Base-by-base conservation (phyloP, 805 yeast species). In the Teunomyces pallodes region DNA sequence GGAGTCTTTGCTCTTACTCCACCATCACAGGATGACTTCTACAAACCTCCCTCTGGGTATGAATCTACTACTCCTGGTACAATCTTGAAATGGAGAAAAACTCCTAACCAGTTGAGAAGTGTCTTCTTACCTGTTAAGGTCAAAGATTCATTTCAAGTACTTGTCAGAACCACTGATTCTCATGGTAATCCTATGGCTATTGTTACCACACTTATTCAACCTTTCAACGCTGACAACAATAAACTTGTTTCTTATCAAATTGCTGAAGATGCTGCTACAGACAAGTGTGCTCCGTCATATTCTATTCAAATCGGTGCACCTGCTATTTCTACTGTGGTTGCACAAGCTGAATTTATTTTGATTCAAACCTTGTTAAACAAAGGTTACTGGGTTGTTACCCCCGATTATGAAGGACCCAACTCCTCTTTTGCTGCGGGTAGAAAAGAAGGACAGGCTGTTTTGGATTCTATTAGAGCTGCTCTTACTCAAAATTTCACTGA, bases 391-490 rank as follows among this genome's bases (percentile, higher is more conserved):
- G 56, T 59, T 10, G 54, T 53, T 3, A 33, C 48, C 26, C 59
- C 65, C 5, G 65, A 60, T 43, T 54, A 55, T 45, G 59, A 59
- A 36, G 63, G 64, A 2, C 55, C 53, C 5, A 49, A 50, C 14
- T 49, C 58, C 20, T 52, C 59, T 10, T 60, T 57, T 45, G 48
- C 57, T 16, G 59, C 51, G 36, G 61, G 61, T 13, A 42, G 42
- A 10, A 55, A 52, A 46, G 53, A 59, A 17, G 64, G 59, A 3
- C 50, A 55, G 16, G 54, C 60, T 13, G 46, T 51, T 13, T 54
- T 60, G 46, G 57, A 60, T 43, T 46, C 58, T 6, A 40, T 60
- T 16, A 49, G 57, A 38, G 63, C 58, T 7, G 54, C 48, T 17
- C 36, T 58, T 24, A n/a, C 27, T 2, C 44, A 40, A 10, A 46